Base-by-base conservation (phyloP, 1,284 basidiomycete genomes). In the Puccinia hordei region DNA sequence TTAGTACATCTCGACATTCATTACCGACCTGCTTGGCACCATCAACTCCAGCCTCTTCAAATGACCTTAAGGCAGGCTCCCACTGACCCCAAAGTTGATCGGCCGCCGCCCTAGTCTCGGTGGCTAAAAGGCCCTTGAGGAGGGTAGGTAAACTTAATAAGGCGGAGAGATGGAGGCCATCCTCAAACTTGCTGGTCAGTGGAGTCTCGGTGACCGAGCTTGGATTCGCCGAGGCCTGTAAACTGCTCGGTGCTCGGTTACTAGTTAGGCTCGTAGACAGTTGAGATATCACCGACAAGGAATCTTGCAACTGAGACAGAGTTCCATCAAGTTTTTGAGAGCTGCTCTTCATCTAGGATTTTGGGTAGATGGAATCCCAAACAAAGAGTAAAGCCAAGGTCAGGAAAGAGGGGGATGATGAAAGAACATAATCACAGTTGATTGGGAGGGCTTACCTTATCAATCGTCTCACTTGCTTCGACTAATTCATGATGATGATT, bases 401-500 rank as follows among this genome's bases (percentile, higher is more conserved):
- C 57, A 33, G 41, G 22, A 41, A 41, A 41, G 61, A 35, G 61
- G 2, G 5, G 19, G 27, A 15, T 10, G 66, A 41, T 80, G 46
- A 61, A 33, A 61, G 41, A 49, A 71, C n/a, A 69, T 41, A 10
- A 71, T 44, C 17, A 12, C 65, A 76, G 71, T 68, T 63, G 49
- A 53, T 41, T 44, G 2, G 33, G 44, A 53, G 53, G 17, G 85
- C 90, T 61, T 86, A 94, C 93, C 30, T 91, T 90, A 81, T 90
- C 90, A 82, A 96, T 95, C 8, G 94, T 96, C 83, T 94, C 93
- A 82, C 92, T 93, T 0, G 92, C 92, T 24, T 84, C 83, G 68
- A 96, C 94, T 27, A 96, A 90, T 84, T 96, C 94, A 83, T 95
- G 93, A 84, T 96, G 94, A 83, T 96, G 94, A 83, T 96, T 95